These are phyloP conservation scores for Pseudocercospora fijiensis DNA, from an alignment of 2,329 filamentous ascomycete genomes.

Conservation along the genomic window DNA sequence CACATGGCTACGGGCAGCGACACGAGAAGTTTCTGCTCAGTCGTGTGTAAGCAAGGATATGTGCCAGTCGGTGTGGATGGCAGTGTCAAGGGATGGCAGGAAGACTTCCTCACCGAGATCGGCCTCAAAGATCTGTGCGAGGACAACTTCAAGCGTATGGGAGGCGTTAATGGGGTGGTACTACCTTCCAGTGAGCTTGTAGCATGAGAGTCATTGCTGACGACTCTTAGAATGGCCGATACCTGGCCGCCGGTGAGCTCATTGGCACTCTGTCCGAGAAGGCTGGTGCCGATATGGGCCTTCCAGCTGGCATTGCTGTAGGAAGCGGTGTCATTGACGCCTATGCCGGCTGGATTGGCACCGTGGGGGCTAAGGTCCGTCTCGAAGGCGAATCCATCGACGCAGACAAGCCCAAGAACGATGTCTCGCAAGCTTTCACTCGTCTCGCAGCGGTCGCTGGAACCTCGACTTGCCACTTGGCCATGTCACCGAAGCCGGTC, in stretches of 20 bases:
- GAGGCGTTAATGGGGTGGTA: slow-evolving; percentile 92
- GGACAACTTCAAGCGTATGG: slow-evolving; percentile 89
- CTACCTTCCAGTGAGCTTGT: slow-evolving; percentile 35
- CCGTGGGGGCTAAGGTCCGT: slow-evolving; percentile 93
- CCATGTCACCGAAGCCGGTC: slow-evolving; percentile 88
- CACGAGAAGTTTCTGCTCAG: slow-evolving; percentile 89
- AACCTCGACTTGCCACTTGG: slow-evolving; percentile 94
- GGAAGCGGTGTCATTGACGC: slow-evolving; percentile 97
- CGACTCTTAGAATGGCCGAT: slow-evolving; percentile 76
- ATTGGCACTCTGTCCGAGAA: slow-evolving; percentile 82
- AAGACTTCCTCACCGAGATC: slow-evolving; percentile 85
- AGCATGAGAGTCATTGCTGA: slow-evolving; percentile 27
- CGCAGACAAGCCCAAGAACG: slow-evolving; percentile 69
- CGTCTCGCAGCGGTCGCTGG: slow-evolving; percentile 91
- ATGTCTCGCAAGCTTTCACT: slow-evolving; percentile 88
- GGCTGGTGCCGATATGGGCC: slow-evolving; percentile 77
- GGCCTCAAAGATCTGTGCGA: slow-evolving; percentile 80
- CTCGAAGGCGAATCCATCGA: slow-evolving; percentile 61
- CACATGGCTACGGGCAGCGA: slow-evolving; percentile 92
- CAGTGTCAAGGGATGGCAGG: slow-evolving; percentile 97
- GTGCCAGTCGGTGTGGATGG: slow-evolving; percentile 96
- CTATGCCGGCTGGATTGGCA: slow-evolving; percentile 98
- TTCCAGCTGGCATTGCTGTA: slow-evolving; percentile 83
- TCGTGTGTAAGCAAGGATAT: slow-evolving; percentile 95
- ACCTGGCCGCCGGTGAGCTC: slow-evolving; percentile 86